phyloP scores from a whole-genome alignment of 2,329 filamentous ascomycete species.

The Talaromyces sp. region DNA sequence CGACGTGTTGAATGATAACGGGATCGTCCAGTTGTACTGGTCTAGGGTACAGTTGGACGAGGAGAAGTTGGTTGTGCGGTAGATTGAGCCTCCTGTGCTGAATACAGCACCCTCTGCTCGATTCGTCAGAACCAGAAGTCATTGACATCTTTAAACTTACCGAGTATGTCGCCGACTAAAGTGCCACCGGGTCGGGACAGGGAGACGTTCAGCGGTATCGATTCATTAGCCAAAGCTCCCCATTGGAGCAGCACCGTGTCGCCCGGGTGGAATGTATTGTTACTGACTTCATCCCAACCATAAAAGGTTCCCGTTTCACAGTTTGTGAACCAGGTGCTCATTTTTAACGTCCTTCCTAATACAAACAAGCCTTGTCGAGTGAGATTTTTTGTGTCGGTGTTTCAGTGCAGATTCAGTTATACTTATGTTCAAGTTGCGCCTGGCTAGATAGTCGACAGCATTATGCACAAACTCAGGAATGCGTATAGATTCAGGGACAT shows the following conservation, averaged over 20 bases:
- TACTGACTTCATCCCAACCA: not conserved
- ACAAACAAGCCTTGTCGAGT: not conserved
- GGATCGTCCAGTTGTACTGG: constrained; percentile 12
- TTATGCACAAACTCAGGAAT: not conserved
- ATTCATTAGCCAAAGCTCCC: not conserved
- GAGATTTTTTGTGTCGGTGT: not conserved
- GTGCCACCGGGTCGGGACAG: not conserved
- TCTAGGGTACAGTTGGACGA: constrained; percentile 14
- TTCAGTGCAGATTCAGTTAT: not conserved
- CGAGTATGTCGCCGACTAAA: not conserved
- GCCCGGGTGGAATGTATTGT: not conserved
- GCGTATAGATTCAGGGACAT: not conserved
- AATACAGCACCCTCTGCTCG: not conserved
- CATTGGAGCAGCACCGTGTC: not conserved
- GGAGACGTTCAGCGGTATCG: not conserved
- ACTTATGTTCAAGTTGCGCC: not conserved
- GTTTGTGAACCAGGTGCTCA: not conserved
- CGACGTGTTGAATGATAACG: constrained; percentile 8
- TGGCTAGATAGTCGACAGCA: not conserved
- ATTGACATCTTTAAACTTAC: not conserved
- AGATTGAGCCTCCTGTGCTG: not conserved
- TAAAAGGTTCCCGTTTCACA: not conserved
- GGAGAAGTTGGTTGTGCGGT: not conserved
- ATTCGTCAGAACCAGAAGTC: not conserved
- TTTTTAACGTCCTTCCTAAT: not conserved